Percentiles rank a stretch among this genome's conserved stretches.
phyloP scores from a whole-genome alignment of 345 rosid genomes.

The Arabis hirsuta region DNA sequence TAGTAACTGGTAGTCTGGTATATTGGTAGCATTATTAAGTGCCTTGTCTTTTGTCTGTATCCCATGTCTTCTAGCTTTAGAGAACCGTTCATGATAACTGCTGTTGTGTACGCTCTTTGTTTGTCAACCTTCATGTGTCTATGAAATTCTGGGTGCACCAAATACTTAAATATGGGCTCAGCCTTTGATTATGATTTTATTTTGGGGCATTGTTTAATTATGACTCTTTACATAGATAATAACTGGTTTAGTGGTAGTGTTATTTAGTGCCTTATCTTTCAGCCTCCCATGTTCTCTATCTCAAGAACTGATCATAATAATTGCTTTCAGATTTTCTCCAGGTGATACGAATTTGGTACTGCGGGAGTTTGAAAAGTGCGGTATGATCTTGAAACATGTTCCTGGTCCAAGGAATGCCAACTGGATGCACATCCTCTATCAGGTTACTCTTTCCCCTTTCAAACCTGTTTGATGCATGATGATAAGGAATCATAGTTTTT shows the following conservation, averaged over 20 bases:
- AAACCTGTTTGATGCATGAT: slow-evolving; percentile 11
- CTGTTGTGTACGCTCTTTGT: neutral
- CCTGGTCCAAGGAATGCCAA: slow-evolving; percentile 96
- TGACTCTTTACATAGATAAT: neutral
- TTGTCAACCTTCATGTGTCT: neutral
- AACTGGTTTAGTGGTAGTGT: neutral
- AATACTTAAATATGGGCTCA: slow-evolving; percentile 8
- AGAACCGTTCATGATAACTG: neutral
- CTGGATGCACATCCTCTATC: slow-evolving; percentile 96
- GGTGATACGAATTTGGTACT: slow-evolving; percentile 89
- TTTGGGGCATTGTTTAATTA: slow-evolving; percentile 17
- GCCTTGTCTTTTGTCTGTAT: neutral
- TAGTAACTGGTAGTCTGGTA: neutral
- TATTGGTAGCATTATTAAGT: slow-evolving; percentile 7
- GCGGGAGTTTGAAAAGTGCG: slow-evolving; percentile 90
- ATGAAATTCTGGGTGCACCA: slow-evolving; percentile 12
- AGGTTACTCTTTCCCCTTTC: slow-evolving; percentile 58
- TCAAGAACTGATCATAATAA: slow-evolving; percentile 28
- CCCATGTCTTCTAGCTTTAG: neutral
- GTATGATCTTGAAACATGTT: slow-evolving; percentile 87
- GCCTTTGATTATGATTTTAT: slow-evolving; percentile 6
- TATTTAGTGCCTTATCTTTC: slow-evolving; percentile 4
- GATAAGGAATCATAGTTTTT: neutral
- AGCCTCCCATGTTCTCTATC: neutral
- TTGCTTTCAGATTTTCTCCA: slow-evolving; percentile 68